phyloP scores from a whole-genome alignment of 441 rosid species.

The Eutrema salsugineum region DNA sequence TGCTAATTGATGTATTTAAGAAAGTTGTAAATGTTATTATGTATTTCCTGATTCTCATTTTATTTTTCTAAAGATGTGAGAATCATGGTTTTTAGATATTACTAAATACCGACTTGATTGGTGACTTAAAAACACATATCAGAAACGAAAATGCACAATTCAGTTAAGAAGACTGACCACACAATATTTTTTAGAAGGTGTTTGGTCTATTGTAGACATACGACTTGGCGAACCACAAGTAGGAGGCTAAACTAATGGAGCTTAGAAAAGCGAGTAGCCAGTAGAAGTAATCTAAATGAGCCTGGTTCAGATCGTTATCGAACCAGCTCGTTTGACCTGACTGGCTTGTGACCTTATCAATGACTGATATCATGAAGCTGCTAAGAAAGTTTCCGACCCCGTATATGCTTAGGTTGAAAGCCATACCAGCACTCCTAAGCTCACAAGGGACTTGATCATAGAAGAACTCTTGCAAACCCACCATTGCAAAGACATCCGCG shows the following conservation, averaged over 20 bases:
- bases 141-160: not conserved
- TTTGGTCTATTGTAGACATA: not conserved
- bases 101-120: too few relatives aligned
- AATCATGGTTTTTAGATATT: too few relatives aligned
- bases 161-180: not conserved
- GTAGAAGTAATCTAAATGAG: constrained; percentile 56
- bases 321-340: constrained; percentile 37
- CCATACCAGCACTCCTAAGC: constrained; percentile 21
- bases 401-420: constrained; percentile 25
- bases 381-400: constrained; percentile 40
- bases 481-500: constrained; percentile 33
- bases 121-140: too few relatives aligned
- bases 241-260: constrained; percentile 2
- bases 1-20: too few relatives aligned
- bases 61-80: too few relatives aligned
- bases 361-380: constrained; percentile 35
- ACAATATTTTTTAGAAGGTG: not conserved
- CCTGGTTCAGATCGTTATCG: constrained; percentile 34
- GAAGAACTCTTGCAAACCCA: constrained; percentile 48
- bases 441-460: constrained; percentile 17
- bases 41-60: too few relatives aligned
- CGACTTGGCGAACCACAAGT: constrained; percentile 23
- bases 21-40: too few relatives aligned
- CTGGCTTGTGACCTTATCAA: constrained; percentile 25
- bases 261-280: constrained; percentile 46